Conservation (phyloP, 495 filamentous ascomycete genomes). For the Xylaria castorea region DNA sequence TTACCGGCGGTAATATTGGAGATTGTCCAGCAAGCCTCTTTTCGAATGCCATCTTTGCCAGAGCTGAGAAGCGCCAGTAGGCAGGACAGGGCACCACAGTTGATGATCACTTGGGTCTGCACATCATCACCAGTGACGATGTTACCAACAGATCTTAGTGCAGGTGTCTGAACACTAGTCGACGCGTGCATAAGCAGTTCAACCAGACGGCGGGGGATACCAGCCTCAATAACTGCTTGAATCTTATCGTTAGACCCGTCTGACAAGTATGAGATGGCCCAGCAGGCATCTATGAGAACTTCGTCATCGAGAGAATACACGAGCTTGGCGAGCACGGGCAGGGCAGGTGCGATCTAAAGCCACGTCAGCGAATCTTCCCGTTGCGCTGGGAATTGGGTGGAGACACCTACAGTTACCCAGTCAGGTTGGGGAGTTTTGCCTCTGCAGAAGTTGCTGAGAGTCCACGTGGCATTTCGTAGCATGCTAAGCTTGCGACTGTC, state of each 20-base stretch:
- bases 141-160: slow-evolving; percentile 96
- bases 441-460: slow-evolving; percentile 99
- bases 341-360: slow-evolving; percentile 85
- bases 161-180: slow-evolving; percentile 97
- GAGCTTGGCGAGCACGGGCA: slow-evolving; percentile 96
- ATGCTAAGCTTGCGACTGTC: slow-evolving; percentile 99
- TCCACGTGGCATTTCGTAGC: slow-evolving; percentile 99
- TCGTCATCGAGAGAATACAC: slow-evolving; percentile 99
- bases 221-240: slow-evolving; percentile 97
- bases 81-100: slow-evolving; percentile 91
- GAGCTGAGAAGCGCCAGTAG: slow-evolving; percentile 92
- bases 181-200: slow-evolving; percentile 99
- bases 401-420: slow-evolving; percentile 83
- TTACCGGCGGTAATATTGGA: slow-evolving; percentile 99
- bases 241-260: slow-evolving; percentile 99
- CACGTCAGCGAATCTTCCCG: slow-evolving; percentile 34
- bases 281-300: slow-evolving; percentile 98
- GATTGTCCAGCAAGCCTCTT: slow-evolving; percentile 99
- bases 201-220: slow-evolving; percentile 94
- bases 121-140: slow-evolving; percentile 99
- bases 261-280: slow-evolving; percentile 99
- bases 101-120: slow-evolving; percentile 99
- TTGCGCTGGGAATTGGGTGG: slow-evolving; percentile 9
- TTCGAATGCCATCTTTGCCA: slow-evolving; percentile 97
- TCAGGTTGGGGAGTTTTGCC: slow-evolving; percentile 99